phyloP scores from a whole-genome alignment of 192 early-diverging fungal genomes.

The Coemansia sp. region DNA sequence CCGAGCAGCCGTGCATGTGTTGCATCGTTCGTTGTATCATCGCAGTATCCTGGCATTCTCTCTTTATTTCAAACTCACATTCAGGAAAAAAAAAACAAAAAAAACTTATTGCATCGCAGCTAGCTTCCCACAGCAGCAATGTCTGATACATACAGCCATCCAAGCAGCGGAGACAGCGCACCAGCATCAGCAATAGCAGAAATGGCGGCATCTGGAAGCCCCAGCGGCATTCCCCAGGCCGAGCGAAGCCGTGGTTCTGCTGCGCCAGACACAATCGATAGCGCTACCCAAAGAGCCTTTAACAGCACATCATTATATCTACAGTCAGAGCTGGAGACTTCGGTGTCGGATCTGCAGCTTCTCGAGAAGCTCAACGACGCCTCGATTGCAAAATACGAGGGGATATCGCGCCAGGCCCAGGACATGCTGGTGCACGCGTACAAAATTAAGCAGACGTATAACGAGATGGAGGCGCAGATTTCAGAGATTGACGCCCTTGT shows the following conservation, averaged over 20 bases:
- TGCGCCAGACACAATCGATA: constrained; percentile 13
- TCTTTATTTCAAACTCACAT: background rate
- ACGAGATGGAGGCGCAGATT: constrained; percentile 47
- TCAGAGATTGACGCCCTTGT: constrained; percentile 35
- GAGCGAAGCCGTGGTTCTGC: background rate
- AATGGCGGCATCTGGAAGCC: background rate
- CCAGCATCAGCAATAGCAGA: too few relatives aligned
- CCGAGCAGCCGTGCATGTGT: too few relatives aligned
- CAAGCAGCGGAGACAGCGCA: background rate
- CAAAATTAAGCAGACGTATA: constrained; percentile 51
- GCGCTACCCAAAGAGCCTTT: constrained; percentile 37
- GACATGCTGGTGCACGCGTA: constrained; percentile 52
- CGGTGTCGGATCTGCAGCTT: constrained; percentile 33
- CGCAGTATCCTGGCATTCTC: background rate
- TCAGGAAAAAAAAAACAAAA: too few relatives aligned
- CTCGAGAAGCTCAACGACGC: constrained; percentile 50
- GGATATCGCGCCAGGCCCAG: constrained; percentile 47
- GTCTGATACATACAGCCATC: background rate
- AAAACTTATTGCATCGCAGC: background rate
- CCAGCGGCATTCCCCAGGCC: background rate
- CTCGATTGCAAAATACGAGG: constrained; percentile 49
- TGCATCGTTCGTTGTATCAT: too few relatives aligned
- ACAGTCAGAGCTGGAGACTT: constrained; percentile 45
- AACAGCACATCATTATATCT: constrained; percentile 40
- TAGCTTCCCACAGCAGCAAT: background rate